phyloP scores from a whole-genome alignment of 2,329 filamentous ascomycete species.

The Alternaria sp. region DNA sequence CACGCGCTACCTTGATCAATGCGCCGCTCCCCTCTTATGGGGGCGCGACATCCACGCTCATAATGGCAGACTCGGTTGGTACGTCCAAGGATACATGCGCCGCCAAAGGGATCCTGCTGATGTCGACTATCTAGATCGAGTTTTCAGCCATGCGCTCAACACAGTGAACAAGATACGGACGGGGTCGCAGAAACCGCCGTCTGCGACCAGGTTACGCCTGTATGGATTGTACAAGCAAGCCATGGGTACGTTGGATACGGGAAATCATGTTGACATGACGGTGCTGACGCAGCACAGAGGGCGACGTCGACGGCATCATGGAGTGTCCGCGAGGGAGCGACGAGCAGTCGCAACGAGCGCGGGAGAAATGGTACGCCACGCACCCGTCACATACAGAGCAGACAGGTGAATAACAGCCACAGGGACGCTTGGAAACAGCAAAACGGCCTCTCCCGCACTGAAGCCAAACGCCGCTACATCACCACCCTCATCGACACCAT shows the following conservation, averaged over 20 bases:
- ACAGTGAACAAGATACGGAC: slow-evolving; percentile 98
- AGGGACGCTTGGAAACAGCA: slow-evolving; percentile 96
- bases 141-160: slow-evolving; percentile 98
- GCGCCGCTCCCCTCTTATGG: slow-evolving; percentile 19
- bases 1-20: slow-evolving; percentile 15
- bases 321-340: slow-evolving; percentile 71
- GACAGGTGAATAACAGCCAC: slow-evolving; percentile 1
- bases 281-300: slow-evolving; percentile 65
- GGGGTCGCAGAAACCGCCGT: slow-evolving; percentile 86
- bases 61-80: slow-evolving; percentile 55
- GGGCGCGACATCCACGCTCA: slow-evolving; percentile 35
- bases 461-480: slow-evolving; percentile 94
- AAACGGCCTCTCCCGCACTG: slow-evolving; percentile 81
- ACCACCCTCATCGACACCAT: slow-evolving; percentile 95
- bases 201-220: slow-evolving; percentile 83
- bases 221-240: slow-evolving; percentile 99
- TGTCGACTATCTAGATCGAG: slow-evolving; percentile 72
- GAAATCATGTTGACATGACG: background rate
- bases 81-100: slow-evolving; percentile 22
- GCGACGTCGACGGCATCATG: slow-evolving; percentile 94
- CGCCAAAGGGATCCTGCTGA: slow-evolving; percentile 4
- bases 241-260: slow-evolving; percentile 68
- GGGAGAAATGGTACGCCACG: slow-evolving; percentile 76
- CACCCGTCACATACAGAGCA: background rate
- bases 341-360: slow-evolving; percentile 62